These are phyloP conservation scores for Bolboschoenus planiculmis DNA, from an alignment of 176 grass and related monocot genomes.

Conservation along the genomic window DNA sequence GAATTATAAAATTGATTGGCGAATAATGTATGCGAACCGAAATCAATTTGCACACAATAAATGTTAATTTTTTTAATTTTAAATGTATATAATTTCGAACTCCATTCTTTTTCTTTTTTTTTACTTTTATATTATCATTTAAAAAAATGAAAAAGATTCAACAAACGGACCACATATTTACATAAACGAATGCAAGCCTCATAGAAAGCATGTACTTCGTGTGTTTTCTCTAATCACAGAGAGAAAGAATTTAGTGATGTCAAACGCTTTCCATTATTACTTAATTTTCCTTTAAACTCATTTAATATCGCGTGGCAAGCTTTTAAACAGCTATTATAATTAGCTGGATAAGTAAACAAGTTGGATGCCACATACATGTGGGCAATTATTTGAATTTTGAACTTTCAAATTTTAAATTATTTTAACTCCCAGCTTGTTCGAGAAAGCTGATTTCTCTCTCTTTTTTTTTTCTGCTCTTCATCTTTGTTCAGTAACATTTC, in stretches of 20 bases:
- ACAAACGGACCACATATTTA: too few species aligned
- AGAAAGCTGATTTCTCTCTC: background rate
- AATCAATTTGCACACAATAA: too few species aligned
- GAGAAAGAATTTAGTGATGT: background rate
- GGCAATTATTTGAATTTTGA: background rate
- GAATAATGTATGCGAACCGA: too few species aligned
- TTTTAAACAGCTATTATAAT: background rate
- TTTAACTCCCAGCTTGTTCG: background rate
- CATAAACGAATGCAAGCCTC: background rate
- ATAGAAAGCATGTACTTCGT: background rate
- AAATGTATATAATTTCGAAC: too few species aligned
- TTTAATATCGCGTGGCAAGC: background rate
- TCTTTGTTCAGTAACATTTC: background rate
- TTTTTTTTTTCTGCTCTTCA: background rate
- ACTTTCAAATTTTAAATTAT: background rate
- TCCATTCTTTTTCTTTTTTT: too few species aligned
- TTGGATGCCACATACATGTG: background rate
- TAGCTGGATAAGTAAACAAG: background rate
- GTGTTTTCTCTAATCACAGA: background rate
- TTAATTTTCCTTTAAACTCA: background rate
- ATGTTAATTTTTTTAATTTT: too few species aligned
- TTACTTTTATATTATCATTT: too few species aligned
- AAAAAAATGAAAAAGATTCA: too few species aligned
- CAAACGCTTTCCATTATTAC: background rate
- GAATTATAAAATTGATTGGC: too few species aligned